Base-by-base conservation (phyloP, 176 grass and related monocot genomes). In the Lolium perenne region DNA sequence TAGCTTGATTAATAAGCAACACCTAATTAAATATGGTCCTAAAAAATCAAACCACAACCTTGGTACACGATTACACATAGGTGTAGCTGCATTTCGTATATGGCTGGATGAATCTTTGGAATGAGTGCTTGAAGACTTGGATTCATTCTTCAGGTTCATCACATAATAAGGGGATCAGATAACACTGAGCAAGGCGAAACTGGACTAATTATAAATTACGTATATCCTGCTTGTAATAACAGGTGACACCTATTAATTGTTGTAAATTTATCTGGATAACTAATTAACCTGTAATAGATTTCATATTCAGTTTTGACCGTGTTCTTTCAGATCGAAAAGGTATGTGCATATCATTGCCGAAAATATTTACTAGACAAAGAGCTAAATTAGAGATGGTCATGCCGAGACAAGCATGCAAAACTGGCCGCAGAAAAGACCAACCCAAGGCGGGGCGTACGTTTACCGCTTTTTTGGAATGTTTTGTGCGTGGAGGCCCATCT, bases 141-240 rank as follows among this genome's bases (percentile, higher is more conserved):
- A 76, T 76, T 76, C 85, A 91, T 87, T 87, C 89, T 80, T 70
- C n/a, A 87, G 85, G 51, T 84, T 80, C 85, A 70, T 80, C 9
- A 11, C n/a, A 71, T 78, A 90, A 87, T 79, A 83, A 83, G 25
- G 14, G 13, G 63, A 65, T 32, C 12, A 7, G 26, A 35, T 15
- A 35, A 16, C 63, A 66, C 63, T 66, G 6, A 66, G 63, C 14
- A 38, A 66, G 25, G 29, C 0, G 14, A 66, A 66, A 66, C 14
- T 66, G 63, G 1, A 35, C 63, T 35, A 66, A 66, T 66, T 14
- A 66, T 38, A 38, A 26, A 38, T 5, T 66, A 38, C 2, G 17
- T 56, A 66, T 66, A 35, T 2, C 63, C 35, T 66, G 13, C 32
- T 8, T 66, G 63, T 66, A 66, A 66, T 66, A 66, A 35, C 14